Evolutionary conservation across 2,329 filamentous ascomycete species (phyloP).

Genomic region (Fusarium dlaminii): DNA sequence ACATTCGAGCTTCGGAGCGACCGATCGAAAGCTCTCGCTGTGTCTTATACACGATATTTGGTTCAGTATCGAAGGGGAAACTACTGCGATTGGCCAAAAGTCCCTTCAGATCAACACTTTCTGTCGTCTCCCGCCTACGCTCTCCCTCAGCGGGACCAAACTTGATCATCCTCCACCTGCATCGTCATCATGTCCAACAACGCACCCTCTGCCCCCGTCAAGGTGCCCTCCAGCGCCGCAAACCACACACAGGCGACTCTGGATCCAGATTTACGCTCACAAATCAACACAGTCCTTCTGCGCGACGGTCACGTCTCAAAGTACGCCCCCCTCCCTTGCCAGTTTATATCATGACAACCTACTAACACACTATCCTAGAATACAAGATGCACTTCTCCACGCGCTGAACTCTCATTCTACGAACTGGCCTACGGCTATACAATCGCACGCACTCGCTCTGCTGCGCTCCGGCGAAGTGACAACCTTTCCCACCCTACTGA

Average conservation of each 20-base stretch:
- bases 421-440: constrained; percentile 71
- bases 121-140: neutral
- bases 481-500: constrained; percentile 69
- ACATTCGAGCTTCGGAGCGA: constrained; percentile 5
- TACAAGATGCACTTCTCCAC: constrained; percentile 72
- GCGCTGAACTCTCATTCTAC: constrained; percentile 65
- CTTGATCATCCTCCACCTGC: neutral
- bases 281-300: constrained; percentile 68
- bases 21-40: constrained; percentile 1
- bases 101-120: too few relatives aligned
- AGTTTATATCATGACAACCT: neutral
- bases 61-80: neutral
- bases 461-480: constrained; percentile 68
- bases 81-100: neutral
- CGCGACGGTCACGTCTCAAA: constrained; percentile 67
- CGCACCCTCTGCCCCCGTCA: constrained; percentile 64
- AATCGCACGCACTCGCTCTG: constrained; percentile 67
- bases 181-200: constrained; percentile 55
- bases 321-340: constrained; percentile 50
- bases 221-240: constrained; percentile 67
- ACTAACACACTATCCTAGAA: constrained; percentile 49
- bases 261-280: constrained; percentile 69
- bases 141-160: neutral
- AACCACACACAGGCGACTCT: constrained; percentile 69
- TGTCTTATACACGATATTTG: neutral